Evolutionary conservation across 1,284 basidiomycete genomes (phyloP).

Genomic region (Leccinum cinnamomeum): DNA sequence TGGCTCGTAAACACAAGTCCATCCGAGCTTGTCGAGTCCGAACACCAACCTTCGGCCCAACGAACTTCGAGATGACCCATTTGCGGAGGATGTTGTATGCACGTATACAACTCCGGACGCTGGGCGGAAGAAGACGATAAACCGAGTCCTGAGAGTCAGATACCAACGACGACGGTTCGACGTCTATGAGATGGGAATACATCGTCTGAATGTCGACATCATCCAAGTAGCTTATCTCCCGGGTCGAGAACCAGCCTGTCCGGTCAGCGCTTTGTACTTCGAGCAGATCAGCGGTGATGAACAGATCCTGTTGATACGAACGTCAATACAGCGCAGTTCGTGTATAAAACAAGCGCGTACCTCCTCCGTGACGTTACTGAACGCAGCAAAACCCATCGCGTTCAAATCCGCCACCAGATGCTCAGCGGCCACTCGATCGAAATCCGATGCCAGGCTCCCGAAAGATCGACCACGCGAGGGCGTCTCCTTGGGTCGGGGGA

Average conservation of each 20-base stretch:
- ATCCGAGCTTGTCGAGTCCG: conserved; percentile 66
- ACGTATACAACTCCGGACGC: conserved; percentile 69
- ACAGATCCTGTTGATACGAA: conserved; percentile 56
- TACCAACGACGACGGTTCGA: conserved; percentile 68
- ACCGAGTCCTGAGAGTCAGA: conserved; percentile 67
- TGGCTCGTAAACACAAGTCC: conserved; percentile 64
- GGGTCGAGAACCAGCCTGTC: conserved; percentile 69
- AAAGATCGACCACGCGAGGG: conserved; percentile 41
- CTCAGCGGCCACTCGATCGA: conserved; percentile 66
- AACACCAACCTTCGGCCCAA: conserved; percentile 59
- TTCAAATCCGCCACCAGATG: conserved; percentile 73
- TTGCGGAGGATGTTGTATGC: conserved; percentile 73
- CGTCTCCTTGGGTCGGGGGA: conserved; percentile 31
- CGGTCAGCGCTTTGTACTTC: conserved; percentile 77
- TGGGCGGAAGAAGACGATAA: conserved; percentile 71
- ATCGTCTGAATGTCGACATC: conserved; percentile 76
- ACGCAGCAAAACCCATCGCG: conserved; percentile 68
- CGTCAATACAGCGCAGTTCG: conserved; percentile 7
- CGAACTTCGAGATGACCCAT: conserved; percentile 71
- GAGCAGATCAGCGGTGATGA: conserved; percentile 69
- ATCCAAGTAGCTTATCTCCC: conserved; percentile 51
- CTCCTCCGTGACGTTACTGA: conserved; percentile 73
- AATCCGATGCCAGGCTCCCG: conserved; percentile 58
- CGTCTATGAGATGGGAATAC: conserved; percentile 65
- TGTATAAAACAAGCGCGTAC: conserved; percentile 37